Conservation (phyloP, 768 basidiomycete genomes). For the Auriculariales sp. region DNA sequence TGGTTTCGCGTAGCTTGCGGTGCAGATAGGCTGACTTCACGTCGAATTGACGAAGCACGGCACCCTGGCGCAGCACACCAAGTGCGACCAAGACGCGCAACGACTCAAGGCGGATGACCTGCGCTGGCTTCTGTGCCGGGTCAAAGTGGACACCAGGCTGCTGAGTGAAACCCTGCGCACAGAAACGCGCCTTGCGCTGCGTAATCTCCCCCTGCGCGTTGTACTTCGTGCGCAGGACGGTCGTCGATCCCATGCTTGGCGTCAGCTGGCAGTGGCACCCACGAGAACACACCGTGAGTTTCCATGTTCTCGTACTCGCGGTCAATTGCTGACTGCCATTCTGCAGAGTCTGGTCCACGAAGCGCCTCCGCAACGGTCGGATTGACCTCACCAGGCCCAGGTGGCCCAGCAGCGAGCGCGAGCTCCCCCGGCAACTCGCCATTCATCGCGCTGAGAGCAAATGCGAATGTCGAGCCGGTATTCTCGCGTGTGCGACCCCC, state of each 20-base stretch:
- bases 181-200: constrained; percentile 23
- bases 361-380: constrained; percentile 11
- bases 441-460: not conserved
- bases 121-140: constrained; percentile 9
- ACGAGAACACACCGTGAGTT: constrained; percentile 10
- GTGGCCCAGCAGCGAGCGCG: not conserved
- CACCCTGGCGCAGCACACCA: constrained; percentile 16
- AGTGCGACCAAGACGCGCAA: constrained; percentile 22
- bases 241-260: constrained; percentile 12
- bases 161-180: constrained; percentile 29
- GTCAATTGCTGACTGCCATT: constrained; percentile 13
- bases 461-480: not conserved
- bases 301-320: constrained; percentile 11
- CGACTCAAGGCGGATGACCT: constrained; percentile 10
- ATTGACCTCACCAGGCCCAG: constrained; percentile 9
- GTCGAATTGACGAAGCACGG: constrained; percentile 25
- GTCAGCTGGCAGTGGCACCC: constrained; percentile 1
- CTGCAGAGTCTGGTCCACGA: constrained; percentile 5
- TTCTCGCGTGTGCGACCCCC: not conserved
- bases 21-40: constrained; percentile 27
- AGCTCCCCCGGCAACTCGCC: not conserved
- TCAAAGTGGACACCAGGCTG: constrained; percentile 20
- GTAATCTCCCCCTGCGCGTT: constrained; percentile 13
- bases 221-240: constrained; percentile 17
- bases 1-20: constrained; percentile 15